phyloP scores from a whole-genome alignment of 345 rosid species.

The Corchorus olitorius region DNA sequence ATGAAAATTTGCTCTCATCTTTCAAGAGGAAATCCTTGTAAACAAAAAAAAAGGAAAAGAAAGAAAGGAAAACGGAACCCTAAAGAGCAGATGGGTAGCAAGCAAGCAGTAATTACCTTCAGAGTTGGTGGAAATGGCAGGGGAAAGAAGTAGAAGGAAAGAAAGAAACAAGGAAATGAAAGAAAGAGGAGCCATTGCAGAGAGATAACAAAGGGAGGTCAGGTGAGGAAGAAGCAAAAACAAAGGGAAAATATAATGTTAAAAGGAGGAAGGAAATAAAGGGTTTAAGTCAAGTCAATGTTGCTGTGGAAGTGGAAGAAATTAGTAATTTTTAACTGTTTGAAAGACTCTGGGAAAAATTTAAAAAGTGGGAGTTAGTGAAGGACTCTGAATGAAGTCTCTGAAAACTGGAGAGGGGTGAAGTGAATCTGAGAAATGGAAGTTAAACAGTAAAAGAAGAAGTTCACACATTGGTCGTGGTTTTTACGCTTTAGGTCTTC shows the following conservation, averaged over 20 bases:
- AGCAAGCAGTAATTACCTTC: slow-evolving; percentile 43
- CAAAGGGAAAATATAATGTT: background rate
- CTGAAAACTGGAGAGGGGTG: no score
- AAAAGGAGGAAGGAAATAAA: background rate
- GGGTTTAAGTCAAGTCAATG: background rate
- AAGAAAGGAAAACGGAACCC: slow-evolving; percentile 11
- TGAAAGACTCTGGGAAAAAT: background rate
- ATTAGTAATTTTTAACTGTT: background rate
- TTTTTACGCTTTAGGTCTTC: background rate
- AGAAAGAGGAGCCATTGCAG: slow-evolving; percentile 32
- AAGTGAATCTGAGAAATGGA: background rate
- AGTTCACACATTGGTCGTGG: background rate
- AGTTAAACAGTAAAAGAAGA: background rate
- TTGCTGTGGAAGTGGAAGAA: background rate
- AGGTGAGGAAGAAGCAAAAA: background rate
- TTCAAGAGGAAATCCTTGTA: background rate
- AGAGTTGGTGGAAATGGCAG: slow-evolving; percentile 52
- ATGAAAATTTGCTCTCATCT: background rate
- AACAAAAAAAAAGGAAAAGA: background rate
- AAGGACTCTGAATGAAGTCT: background rate
- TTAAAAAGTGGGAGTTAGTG: background rate
- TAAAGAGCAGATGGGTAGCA: slow-evolving; percentile 1
- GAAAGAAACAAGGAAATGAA: slow-evolving; percentile 20
- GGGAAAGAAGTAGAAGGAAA: slow-evolving; percentile 33
- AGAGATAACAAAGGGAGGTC: slow-evolving; percentile 5